Evolutionary conservation across 768 basidiomycete genomes (phyloP), one percentile per base, ranked within the genome.

Genomic region (Sutorius australiensis): DNA sequence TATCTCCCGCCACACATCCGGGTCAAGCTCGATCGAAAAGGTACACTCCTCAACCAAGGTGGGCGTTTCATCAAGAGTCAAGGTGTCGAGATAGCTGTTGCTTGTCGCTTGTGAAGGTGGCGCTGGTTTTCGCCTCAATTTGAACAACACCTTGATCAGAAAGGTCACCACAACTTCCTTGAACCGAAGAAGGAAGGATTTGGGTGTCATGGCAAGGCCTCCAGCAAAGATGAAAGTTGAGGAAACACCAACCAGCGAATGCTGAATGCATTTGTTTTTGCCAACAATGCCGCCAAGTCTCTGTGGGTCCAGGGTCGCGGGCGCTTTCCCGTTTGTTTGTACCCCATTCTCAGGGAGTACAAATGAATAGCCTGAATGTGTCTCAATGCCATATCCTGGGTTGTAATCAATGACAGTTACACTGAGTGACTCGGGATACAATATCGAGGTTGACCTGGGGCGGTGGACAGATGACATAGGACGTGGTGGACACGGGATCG

Each of bases 1-100:
- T 42, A 56, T 54, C 32, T 48, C 52, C 37, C 17, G 46, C 55
- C 55, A 56, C 13, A 45, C 21, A 11, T 45, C 3, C 17, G 44
- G 50, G 13, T 55, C 33, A 11, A 54, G 38, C 42, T 45, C 42
- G 32, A 54, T 51, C 3, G 27, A 38, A 5, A 48, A n/a, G 1
- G 31, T 45, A 27, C 1, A 38, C 31, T 45, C 55, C 27, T 32
- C 13, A 3, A 19, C 30, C 46, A 37, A 33, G 27, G 37, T 16
- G 7, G 28, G 34, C 21, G 13, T 27, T 12, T 2, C 27, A 43
- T 44, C 44, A 16, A 14, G 31, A 8, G 5, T 19, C 6, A 5
- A 21, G n/a, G 34, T 19, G 24, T 47, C 44, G 10, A 17, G 13
- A 27, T 36, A 19, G 36, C 16, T 38, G 36, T 27, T 6, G n/a